These are phyloP conservation scores for Candida sp. DNA, from an alignment of 1,139 yeast genomes.

Conservation along the genomic window DNA sequence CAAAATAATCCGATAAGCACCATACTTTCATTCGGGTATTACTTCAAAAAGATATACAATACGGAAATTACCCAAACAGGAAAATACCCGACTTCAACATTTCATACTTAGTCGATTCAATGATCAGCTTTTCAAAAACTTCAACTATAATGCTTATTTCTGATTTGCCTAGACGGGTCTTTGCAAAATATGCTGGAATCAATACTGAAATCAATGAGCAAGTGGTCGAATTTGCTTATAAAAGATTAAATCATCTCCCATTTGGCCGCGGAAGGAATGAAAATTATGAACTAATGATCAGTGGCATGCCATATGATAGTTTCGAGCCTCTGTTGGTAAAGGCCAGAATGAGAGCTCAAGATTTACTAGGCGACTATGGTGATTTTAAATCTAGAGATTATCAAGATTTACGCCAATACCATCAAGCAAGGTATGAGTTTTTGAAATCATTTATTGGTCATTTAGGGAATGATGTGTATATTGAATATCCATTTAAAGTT, in stretches of 20 bases:
- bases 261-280: slow-evolving; percentile 13
- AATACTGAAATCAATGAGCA: slow-evolving; percentile 23
- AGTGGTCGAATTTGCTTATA: slow-evolving; percentile 35
- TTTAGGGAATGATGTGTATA: slow-evolving; percentile 26
- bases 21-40: too few species aligned
- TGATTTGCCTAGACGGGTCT: not conserved
- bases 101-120: not conserved
- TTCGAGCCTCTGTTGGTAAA: not conserved
- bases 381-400: slow-evolving; percentile 33
- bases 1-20: too few species aligned
- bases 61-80: too few species aligned
- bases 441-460: slow-evolving; percentile 37
- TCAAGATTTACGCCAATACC: slow-evolving; percentile 15
- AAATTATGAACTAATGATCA: slow-evolving; percentile 22
- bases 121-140: not conserved
- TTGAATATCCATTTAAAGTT: slow-evolving; percentile 51
- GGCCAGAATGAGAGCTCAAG: not conserved
- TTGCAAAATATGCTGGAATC: not conserved
- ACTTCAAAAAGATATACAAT: not conserved
- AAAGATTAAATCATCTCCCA: slow-evolving; percentile 37
- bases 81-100: too few species aligned
- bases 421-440: slow-evolving; percentile 29
- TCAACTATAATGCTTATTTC: not conserved
- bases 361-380: slow-evolving; percentile 24
- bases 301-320: slow-evolving; percentile 12